Base-by-base conservation (phyloP, 2,329 filamentous ascomycete genomes). In the Simplicillium aogashimaense region DNA sequence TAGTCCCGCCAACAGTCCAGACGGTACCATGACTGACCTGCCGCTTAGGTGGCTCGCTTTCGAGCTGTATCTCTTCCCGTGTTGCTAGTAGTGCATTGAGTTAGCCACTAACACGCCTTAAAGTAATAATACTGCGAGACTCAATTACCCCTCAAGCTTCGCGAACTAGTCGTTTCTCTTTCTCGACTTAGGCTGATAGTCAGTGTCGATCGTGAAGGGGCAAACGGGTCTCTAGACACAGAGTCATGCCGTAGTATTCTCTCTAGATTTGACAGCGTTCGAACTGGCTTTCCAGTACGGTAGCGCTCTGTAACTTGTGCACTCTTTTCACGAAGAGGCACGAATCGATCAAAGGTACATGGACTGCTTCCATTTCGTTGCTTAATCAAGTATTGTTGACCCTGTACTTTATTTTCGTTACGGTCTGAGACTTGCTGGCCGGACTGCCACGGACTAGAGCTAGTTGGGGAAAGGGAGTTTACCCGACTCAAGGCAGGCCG, bases 1-100 rank as follows among this genome's bases (percentile, higher is more conserved):
- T 73, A 9, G 76, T 55, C n/a, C 84, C 83, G 18, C 86, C 84
- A 10, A 92, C 78, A 14, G 78, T 76, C 86, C 86, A 94, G 14
- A 90, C 70, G 9, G 80, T 73, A 3, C 83, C 82, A 45, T 70
- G 63, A 55, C 83, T 89, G 45, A 77, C 65, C 53, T 80, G 69
- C 41, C 70, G 57, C 30, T 58, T 56, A 18, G 37, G 35, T 11
- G 35, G 20, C 20, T 25, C 20, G 20, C 5, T 9, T 9, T 25
- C 20, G 9, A 25, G 20, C 20, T 25, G 20, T 9, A 9, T 25
- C 9, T 25, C 20, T 25, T 9, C 20, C 20, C 20, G 20, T 6
- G 20, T 25, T 25, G 20, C 20, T 25, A 25, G 20, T 9, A 25
- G 9, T 9, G 6, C 5, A 25, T 25, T 9, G 9, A 25, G 20